Base-by-base conservation (phyloP, 192 early-diverging fungal species). In the Geranomyces michiganensis region DNA sequence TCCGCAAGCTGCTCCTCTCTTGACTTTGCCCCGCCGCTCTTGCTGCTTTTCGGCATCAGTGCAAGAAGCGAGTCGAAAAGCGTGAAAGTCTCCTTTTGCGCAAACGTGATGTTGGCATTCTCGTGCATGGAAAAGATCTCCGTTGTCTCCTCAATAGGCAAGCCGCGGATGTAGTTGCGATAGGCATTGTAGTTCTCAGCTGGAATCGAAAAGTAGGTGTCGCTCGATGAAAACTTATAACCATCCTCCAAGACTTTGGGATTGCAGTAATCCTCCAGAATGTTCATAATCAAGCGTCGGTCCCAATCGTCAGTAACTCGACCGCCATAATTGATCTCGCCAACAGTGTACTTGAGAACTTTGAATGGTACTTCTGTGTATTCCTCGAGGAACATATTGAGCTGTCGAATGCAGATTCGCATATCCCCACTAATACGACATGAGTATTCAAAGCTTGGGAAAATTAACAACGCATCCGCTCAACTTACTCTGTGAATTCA, bases 91-190 rank as follows among this genome's bases (percentile, higher is more conserved):
- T 87, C 81, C 58, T 86, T 83, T 70, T 87, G 85, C 0, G 85
- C 85, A 77, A 86, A 87, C 1, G 85, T 87, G 56, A 87, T 87
- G 73, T 84, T 87, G 19, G 85, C 85, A 68, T 87, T 87, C 32
- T 87, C 85, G 49, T 87, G 84, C 85, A 87, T 86, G 24, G 76
- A 74, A 65, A 87, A 87, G 51, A 87, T 82, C 30, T 87, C 85
- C 0, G 85, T 87, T 0, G 70, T 78, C 74, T 87, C 85, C 48
- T 87, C 85, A 44, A 86, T 84, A 9, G 85, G 85, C 30, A 87
- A 68, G 13, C 44, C 29, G 36, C 81, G 80, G 64, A 87, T 82
- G 70, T 87, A 87, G 60, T 79, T 82, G 43, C 75, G 70, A 60
- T 86, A 86, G 21, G 69, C 71, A 36, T 68, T 69, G 41, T 78